Evolutionary conservation across 306 rosid species (phyloP), one percentile per base, ranked within the genome.

Genomic region (Vicia faba): DNA sequence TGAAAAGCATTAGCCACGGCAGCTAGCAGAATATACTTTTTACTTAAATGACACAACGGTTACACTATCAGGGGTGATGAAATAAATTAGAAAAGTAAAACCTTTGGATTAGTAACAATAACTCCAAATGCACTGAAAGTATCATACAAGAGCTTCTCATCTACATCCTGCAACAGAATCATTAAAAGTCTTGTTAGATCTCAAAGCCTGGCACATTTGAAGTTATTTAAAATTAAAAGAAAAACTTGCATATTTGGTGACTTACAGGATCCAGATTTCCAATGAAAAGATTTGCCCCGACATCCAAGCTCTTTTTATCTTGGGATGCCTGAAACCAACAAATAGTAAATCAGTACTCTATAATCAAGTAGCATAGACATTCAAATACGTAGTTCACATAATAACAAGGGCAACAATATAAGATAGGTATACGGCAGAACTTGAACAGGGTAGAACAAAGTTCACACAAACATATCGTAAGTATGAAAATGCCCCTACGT

Each of bases 41-140:
- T 61, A 31, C 45, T 61, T 66, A 60, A 61, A 48, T 29, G 26
- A 46, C 54, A 61, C 11, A 35, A 61, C 31, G 43, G 29, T 36
- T 18, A 57, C 19, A 29, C 18, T 61, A 18, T 16, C 36, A 62
- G 36, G 50, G 20, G 5, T 13, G 13, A 75, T 5, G 51, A 48
- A 61, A 51, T 64, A 75, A 20, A 75, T 61, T 48, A 7, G 43
- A 49, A 61, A 70, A 44, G 18, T 2, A 61, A 15, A 67, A 95
- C 99, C 99, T 95, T 90, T 4, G 99, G 99, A 77, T 95, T 90
- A 28, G 99, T 84, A 70, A 90, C 99, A 76, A 95, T 95, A 77
- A 88, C 97, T 68, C 97, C 97, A 82, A 95, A 95, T 63, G 97
- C 99, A 86, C 99, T 95, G 85, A 95, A 95, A 33, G 97, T 95